Conservation (phyloP, 805 yeast species). For the Danielozyma ontarioensis region DNA sequence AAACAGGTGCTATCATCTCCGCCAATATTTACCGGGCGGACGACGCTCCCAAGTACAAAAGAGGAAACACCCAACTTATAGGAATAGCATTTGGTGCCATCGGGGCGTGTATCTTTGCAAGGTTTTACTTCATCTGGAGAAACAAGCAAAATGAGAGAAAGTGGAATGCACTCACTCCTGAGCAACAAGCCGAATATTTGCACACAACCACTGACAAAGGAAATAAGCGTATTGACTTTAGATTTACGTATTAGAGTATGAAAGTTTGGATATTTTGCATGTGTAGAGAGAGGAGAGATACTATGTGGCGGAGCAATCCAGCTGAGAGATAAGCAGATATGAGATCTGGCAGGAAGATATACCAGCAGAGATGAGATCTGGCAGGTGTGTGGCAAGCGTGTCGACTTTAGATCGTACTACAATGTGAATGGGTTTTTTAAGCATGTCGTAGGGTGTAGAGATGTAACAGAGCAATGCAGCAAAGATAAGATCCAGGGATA, state of each 20-base stretch:
- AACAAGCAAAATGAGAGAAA: conserved; percentile 38
- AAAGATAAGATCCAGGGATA: no score
- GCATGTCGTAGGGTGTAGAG: no score
- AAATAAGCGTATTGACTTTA: conserved; percentile 50
- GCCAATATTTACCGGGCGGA: conserved; percentile 52
- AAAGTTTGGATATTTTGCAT: no score
- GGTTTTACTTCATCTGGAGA: conserved; percentile 35
- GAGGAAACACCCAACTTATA: conserved; percentile 48
- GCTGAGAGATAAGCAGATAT: no score
- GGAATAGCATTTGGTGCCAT: conserved; percentile 29
- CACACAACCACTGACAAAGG: conserved; percentile 47
- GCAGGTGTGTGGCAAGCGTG: no score
- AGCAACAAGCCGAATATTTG: conserved; percentile 47
- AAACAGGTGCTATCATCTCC: conserved; percentile 49
- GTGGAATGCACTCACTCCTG: conserved; percentile 49
- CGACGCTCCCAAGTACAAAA: conserved; percentile 56
- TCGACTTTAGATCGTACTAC: no score
- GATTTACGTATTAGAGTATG: conserved; percentile 27
- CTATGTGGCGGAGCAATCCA: no score
- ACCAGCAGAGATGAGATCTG: no score
- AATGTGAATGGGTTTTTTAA: no score
- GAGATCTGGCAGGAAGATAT: no score
- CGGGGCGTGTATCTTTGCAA: conserved; percentile 21
- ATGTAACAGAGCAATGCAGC: no score
- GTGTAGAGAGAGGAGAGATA: no score